A percentile compares a stretch with the other conserved stretches of the same genome.
Conservation (phyloP, 176 grass and related monocot species). For the Oryza glaberrima region DNA sequence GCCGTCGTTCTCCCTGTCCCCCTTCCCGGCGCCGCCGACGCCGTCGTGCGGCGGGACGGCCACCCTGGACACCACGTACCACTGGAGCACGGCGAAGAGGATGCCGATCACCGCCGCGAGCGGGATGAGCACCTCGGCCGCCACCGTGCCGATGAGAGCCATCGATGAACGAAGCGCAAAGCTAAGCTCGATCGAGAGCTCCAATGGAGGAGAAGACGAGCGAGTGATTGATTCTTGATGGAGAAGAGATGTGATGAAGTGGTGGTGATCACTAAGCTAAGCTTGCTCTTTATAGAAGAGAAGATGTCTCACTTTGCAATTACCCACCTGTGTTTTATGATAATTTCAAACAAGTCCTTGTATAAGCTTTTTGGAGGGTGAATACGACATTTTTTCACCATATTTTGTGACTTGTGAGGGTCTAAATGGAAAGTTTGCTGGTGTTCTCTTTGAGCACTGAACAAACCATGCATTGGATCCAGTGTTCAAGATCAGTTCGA, state of each 20-base stretch:
- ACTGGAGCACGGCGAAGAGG: constrained; percentile 61
- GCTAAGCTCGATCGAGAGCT: background rate
- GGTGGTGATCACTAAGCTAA: background rate
- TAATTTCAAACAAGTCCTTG: background rate
- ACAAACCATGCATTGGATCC: background rate
- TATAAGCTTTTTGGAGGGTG: background rate
- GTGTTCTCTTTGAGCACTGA: background rate
- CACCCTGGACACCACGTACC: constrained; percentile 63
- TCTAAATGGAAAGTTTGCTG: background rate
- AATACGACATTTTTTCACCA: background rate
- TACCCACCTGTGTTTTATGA: accelerated
- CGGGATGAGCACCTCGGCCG: constrained; percentile 50
- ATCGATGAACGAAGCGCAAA: background rate
- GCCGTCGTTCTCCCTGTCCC: background rate
- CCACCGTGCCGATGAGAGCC: constrained; percentile 46
- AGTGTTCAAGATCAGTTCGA: background rate
- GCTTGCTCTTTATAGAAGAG: background rate
- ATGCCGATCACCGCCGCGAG: constrained; percentile 59
- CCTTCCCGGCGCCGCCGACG: background rate
- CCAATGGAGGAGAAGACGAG: background rate
- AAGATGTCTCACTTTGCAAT: background rate
- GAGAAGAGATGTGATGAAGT: background rate
- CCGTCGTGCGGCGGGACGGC: constrained; percentile 10
- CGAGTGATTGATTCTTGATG: background rate
- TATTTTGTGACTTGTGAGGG: background rate